A percentile compares a stretch with the other conserved stretches of the same genome.
These are phyloP conservation scores for Exidia glandulosa DNA, from an alignment of 768 basidiomycete genomes.

Conservation along the genomic window DNA sequence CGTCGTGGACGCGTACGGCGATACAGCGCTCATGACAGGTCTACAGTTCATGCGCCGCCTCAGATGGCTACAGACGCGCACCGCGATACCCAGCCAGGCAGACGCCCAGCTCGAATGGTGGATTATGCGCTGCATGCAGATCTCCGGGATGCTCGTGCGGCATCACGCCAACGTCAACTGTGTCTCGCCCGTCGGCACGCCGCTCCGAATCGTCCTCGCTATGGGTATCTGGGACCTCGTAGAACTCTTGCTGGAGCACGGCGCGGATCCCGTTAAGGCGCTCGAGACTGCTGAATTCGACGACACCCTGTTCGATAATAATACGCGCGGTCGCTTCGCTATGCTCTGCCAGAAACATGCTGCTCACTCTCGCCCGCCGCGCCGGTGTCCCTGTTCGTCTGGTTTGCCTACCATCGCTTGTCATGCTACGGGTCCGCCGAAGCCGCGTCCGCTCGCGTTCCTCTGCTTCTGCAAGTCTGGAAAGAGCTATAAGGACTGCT, in stretches of 20 bases:
- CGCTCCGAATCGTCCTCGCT: slow-evolving; percentile 10
- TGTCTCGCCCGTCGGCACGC: slow-evolving; percentile 3
- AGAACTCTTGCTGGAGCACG: slow-evolving; percentile 11
- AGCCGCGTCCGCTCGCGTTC: slow-evolving; percentile 13
- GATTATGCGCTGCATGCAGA: too few species aligned
- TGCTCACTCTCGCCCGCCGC: slow-evolving; percentile 10
- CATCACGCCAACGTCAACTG: slow-evolving; percentile 13
- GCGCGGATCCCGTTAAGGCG: too few species aligned
- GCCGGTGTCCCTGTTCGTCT: slow-evolving; percentile 18
- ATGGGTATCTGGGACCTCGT: slow-evolving; percentile 12
- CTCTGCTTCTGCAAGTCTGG: slow-evolving; percentile 12
- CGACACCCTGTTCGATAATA: neutral
- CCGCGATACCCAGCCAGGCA: too few species aligned
- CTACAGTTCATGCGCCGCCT: too few species aligned
- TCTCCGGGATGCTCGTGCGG: slow-evolving; percentile 9
- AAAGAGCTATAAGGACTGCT: slow-evolving; percentile 14
- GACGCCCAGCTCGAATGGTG: too few species aligned
- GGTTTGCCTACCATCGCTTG: slow-evolving; percentile 12
- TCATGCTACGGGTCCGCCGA: slow-evolving; percentile 7
- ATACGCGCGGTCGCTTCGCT: slow-evolving; percentile 2
- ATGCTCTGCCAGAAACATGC: neutral
- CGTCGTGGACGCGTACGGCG: too few species aligned
- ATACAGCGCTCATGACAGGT: too few species aligned
- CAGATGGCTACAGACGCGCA: too few species aligned
- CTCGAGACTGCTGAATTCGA: slow-evolving; percentile 3